A percentile compares a stretch with the other conserved stretches of the same genome.
These are phyloP conservation scores for Penstemon davidsonii DNA, from an alignment of 257 asterid species.

Conservation along the genomic window DNA sequence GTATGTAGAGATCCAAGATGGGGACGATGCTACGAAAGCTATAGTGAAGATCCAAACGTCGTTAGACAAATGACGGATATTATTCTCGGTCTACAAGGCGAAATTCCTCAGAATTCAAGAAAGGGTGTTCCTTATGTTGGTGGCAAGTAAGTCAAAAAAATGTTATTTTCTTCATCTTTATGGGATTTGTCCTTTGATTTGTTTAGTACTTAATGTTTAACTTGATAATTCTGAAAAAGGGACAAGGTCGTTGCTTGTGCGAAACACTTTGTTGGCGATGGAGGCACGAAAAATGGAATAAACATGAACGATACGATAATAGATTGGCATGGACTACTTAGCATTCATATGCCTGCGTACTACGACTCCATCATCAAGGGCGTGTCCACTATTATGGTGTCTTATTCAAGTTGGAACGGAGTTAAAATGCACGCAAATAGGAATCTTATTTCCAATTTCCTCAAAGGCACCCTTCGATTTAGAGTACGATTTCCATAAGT, in stretches of 20 bases:
- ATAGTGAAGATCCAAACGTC: constrained; percentile 18
- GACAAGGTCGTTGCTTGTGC: constrained; percentile 27
- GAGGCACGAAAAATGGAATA: constrained; percentile 27
- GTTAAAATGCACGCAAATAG: constrained; percentile 28
- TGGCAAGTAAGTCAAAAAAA: constrained; percentile 9
- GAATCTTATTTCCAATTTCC: constrained; percentile 25
- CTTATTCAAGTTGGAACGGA: constrained; percentile 41
- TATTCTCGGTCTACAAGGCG: constrained; percentile 25
- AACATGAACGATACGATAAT: constrained; percentile 23
- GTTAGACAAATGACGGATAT: constrained; percentile 24
- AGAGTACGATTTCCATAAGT: background rate
- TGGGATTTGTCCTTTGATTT: background rate
- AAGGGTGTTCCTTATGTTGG: constrained; percentile 22
- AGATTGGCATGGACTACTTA: constrained; percentile 23
- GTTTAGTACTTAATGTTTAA: background rate
- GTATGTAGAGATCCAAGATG: constrained; percentile 29
- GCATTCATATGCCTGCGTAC: constrained; percentile 32
- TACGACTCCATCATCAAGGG: constrained; percentile 28
- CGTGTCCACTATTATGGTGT: constrained; percentile 29
- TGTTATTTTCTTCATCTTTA: background rate
- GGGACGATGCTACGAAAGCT: constrained; percentile 26
- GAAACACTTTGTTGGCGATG: constrained; percentile 29
- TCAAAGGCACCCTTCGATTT: constrained; percentile 28
- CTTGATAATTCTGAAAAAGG: background rate
- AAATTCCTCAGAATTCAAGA: background rate